A percentile compares a stretch with the other conserved stretches of the same genome.
Evolutionary conservation across 805 yeast genomes (phyloP).

Genomic region (Suhomyces kilbournensis): DNA sequence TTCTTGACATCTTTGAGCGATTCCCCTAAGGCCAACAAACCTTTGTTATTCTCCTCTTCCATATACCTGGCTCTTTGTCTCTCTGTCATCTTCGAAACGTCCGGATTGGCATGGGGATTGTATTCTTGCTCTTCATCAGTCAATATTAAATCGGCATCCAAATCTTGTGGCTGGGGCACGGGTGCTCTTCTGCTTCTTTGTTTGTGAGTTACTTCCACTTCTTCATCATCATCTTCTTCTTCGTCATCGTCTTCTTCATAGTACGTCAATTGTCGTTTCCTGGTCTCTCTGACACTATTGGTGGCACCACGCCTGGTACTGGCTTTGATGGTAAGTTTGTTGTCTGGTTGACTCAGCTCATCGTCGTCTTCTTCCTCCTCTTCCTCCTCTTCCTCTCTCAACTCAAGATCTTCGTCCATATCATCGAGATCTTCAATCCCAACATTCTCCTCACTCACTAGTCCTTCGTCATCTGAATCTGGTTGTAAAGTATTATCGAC

Average conservation of each 20-base stretch:
- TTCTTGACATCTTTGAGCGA: constrained; percentile 28
- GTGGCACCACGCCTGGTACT: constrained; percentile 4
- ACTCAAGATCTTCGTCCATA: constrained; percentile 35
- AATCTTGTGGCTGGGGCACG: constrained; percentile 25
- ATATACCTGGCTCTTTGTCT: constrained; percentile 49
- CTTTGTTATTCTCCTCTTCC: constrained; percentile 26
- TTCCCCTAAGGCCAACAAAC: constrained; percentile 30
- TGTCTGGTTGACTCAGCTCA: constrained; percentile 17
- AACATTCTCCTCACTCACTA: constrained; percentile 28
- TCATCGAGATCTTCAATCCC: constrained; percentile 36
- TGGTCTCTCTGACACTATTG: constrained; percentile 19
- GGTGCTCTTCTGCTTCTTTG: constrained; percentile 9
- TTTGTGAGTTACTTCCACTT: constrained; percentile 4
- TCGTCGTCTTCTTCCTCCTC: constrained; percentile 23
- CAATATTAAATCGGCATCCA: constrained; percentile 34
- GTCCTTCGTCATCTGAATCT: constrained; percentile 13
- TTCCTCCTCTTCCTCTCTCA: constrained; percentile 26
- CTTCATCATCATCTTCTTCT: constrained; percentile 15
- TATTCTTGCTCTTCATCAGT: constrained; percentile 45
- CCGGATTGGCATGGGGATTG: constrained; percentile 40
- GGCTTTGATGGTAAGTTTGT: constrained; percentile 3
- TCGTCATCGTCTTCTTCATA: constrained; percentile 36
- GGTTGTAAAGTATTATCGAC: constrained; percentile 11
- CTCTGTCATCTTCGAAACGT: constrained; percentile 51
- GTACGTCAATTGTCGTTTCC: constrained; percentile 37